phyloP scores from a whole-genome alignment of 768 basidiomycete species.

The Gymnopilus junonius region DNA sequence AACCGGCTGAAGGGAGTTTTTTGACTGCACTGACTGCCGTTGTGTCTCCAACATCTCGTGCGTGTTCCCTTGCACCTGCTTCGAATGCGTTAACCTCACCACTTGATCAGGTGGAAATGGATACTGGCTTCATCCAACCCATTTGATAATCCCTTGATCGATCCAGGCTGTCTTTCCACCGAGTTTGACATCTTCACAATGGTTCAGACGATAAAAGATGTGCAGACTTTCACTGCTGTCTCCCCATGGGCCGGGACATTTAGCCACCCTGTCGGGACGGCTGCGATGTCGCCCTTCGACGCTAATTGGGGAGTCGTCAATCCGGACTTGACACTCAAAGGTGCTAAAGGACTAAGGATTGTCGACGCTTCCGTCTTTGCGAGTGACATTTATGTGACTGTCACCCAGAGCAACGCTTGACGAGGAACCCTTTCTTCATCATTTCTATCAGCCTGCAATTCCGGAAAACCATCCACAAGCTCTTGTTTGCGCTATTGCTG shows the following conservation, averaged over 20 bases:
- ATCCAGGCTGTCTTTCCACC: neutral
- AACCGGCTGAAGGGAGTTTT: constrained; percentile 28
- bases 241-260: constrained; percentile 2
- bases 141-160: constrained; percentile 24
- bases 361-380: constrained; percentile 32
- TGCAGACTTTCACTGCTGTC: neutral
- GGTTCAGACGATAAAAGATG: constrained; percentile 1
- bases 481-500: constrained; percentile 2
- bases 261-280: constrained; percentile 28
- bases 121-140: neutral
- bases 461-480: constrained; percentile 3
- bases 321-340: constrained; percentile 34
- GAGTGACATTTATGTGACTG: neutral
- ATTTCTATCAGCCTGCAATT: neutral
- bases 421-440: neutral
- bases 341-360: constrained; percentile 31
- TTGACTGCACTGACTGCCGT: constrained; percentile 24
- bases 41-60: constrained; percentile 7
- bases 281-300: constrained; percentile 27
- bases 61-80: too few relatives aligned
- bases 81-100: neutral
- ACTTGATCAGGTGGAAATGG: neutral
- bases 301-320: constrained; percentile 32
- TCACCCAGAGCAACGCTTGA: neutral
- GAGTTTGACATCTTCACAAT: constrained; percentile 6